A percentile compares a stretch with the other conserved stretches of the same genome.
phyloP scores from a whole-genome alignment of 306 rosid species.

The Ormosia semicastrata region DNA sequence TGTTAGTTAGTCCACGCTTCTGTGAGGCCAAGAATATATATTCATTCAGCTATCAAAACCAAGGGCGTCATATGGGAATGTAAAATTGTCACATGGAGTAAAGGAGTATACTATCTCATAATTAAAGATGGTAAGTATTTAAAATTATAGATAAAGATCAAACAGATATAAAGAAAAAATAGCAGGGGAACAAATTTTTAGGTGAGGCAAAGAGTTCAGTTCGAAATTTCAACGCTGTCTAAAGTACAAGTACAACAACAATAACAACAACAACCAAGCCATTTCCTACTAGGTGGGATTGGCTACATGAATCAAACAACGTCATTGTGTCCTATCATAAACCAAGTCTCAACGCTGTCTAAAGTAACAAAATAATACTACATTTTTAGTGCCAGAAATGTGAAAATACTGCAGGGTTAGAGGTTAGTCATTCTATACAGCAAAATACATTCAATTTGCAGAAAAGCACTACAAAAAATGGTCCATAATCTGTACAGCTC shows the following conservation, averaged over 20 bases:
- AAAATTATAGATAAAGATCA: background rate
- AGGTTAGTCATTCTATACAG: background rate
- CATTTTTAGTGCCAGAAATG: background rate
- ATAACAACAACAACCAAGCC: too few relatives aligned
- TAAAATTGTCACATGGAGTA: background rate
- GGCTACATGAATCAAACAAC: too few relatives aligned
- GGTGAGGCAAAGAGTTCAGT: background rate
- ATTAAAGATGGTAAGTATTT: background rate
- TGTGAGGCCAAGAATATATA: background rate
- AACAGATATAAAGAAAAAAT: background rate
- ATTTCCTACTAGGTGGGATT: too few relatives aligned
- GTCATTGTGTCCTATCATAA: too few relatives aligned
- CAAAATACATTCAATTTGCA: background rate
- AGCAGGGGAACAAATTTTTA: background rate
- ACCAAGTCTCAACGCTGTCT: background rate
- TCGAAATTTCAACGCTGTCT: background rate
- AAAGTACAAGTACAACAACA: too few relatives aligned
- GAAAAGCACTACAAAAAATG: background rate
- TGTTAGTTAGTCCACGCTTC: background rate
- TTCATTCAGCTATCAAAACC: background rate
- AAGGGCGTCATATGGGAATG: background rate
- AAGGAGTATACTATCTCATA: background rate
- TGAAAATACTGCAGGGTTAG: background rate
- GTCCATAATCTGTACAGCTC: background rate
- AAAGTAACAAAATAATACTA: background rate